Evolutionary conservation across 768 basidiomycete species (phyloP), one percentile per base, ranked within the genome.

Genomic region (Clitopilus passeckerianus): DNA sequence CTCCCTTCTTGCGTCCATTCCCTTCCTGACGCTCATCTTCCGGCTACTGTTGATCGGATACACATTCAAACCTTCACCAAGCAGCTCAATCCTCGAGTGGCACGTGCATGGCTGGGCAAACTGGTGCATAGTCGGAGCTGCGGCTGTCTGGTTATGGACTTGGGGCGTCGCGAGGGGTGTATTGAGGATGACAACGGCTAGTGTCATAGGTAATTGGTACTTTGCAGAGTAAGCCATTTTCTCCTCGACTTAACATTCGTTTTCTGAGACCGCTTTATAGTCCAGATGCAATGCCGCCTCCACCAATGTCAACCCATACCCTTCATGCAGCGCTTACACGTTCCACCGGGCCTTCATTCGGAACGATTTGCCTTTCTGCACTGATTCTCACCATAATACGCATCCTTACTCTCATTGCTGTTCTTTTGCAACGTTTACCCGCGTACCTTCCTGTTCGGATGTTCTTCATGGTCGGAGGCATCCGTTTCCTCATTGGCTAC

Each of bases 121-220:
- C 60, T 74, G 79, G 77, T 61, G 75, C 35, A 67, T 83, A 69
- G 67, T 77, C 74, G 67, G 86, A 73, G 79, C 87, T 77, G 70
- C 79, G 78, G 61, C 63, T 59, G 63, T 86, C 71, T 73, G 93
- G 91, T 75, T 91, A 75, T 65, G 90, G 91, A 71, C 87, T 75
- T 90, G 86, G 91, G 59, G 87, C 9, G 87, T 97, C 6, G 85
- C 90, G 18, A 80, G 93, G 41, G 94, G 94, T 1, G 68, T 92
- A 1, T 73, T 94, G 46, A 78, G 92, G 6, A 90, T 89, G 57
- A 83, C 86, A 1, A 84, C 86, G 59, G 87, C 93, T 0, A 89
- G 87, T 30, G 91, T 95, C 4, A 83, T 98, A 34, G 95, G 93
- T 1, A 86, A 89, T 50, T 98, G 95, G 95, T 97, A 96, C 69